Percentiles rank a stretch among this genome's conserved stretches.
Evolutionary conservation across 1,284 basidiomycete genomes (phyloP).

Genomic region (Serendipita sp.): DNA sequence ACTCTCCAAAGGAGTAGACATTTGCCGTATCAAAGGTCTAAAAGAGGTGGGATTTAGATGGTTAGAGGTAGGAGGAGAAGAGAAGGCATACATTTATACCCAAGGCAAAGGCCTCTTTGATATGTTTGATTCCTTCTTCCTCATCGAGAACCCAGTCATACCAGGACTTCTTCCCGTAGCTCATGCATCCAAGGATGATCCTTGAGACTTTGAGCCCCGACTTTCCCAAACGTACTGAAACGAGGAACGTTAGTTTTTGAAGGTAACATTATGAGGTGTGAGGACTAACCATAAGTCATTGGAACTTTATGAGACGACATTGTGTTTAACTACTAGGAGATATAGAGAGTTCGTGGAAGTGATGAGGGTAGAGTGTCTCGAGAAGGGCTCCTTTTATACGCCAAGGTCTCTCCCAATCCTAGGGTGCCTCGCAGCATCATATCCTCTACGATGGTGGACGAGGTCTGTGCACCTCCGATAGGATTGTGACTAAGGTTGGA

Average conservation of each 20-base stretch:
- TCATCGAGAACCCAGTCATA: constrained; percentile 31
- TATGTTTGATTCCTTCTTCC: constrained; percentile 40
- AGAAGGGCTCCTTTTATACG: no score
- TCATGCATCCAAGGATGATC: constrained; percentile 21
- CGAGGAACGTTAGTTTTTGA: not conserved
- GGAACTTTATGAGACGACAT: constrained; percentile 1
- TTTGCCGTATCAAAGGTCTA: constrained; percentile 55
- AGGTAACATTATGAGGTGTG: not conserved
- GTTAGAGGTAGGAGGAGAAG: not conserved
- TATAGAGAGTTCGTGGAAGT: no score
- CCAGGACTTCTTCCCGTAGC: constrained; percentile 17
- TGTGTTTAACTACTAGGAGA: not conserved
- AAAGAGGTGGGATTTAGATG: not conserved
- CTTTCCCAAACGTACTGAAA: constrained; percentile 16
- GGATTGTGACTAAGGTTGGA: no score
- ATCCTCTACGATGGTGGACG: no score
- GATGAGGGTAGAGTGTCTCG: no score
- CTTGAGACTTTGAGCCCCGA: constrained; percentile 21
- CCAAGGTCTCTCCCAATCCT: no score
- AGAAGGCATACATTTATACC: constrained; percentile 20
- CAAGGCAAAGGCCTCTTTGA: constrained; percentile 30
- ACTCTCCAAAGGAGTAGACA: constrained; percentile 55
- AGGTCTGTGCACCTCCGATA: no score
- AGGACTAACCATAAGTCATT: not conserved
- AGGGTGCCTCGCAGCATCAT: no score